Percentiles rank a stretch among this genome's conserved stretches.
phyloP scores from a whole-genome alignment of 2,329 filamentous ascomycete species.

The Aspergillus fructus region DNA sequence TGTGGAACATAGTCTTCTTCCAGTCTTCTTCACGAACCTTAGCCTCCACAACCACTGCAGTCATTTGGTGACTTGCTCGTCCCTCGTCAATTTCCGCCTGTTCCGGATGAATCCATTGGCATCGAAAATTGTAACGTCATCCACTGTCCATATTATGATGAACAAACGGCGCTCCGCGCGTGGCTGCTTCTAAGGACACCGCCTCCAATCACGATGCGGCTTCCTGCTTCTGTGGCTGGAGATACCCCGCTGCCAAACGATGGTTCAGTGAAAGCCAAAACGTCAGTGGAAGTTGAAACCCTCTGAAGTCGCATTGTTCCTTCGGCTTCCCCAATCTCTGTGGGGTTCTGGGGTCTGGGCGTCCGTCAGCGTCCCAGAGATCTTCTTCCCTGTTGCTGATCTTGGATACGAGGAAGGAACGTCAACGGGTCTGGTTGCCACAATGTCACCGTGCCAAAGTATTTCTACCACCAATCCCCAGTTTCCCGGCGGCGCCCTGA shows the following conservation, averaged over 20 bases:
- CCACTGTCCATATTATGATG: background rate
- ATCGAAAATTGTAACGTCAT: constrained; percentile 1
- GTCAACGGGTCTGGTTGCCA: background rate
- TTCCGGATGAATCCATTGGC: background rate
- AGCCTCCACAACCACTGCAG: background rate
- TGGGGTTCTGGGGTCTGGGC: constrained; percentile 6
- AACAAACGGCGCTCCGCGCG: background rate
- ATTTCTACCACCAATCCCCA: background rate
- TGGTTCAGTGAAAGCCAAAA: background rate
- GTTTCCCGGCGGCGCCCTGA: background rate
- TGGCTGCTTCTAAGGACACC: background rate
- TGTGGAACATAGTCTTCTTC: background rate
- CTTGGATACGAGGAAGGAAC: constrained; percentile 13
- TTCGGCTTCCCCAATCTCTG: background rate
- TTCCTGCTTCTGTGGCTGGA: background rate
- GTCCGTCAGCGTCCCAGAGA: constrained; percentile 13
- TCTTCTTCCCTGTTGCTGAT: constrained; percentile 8
- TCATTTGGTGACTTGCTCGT: background rate
- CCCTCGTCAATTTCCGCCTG: background rate
- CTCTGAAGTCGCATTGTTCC: background rate
- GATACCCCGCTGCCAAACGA: background rate
- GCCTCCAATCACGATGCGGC: background rate
- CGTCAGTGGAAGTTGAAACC: background rate
- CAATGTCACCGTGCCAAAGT: background rate
- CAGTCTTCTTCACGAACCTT: constrained; percentile 1